Evolutionary conservation across 2,329 filamentous ascomycete species (phyloP), one percentile per base, ranked within the genome.

Genomic region (Xylariaceae sp.): DNA sequence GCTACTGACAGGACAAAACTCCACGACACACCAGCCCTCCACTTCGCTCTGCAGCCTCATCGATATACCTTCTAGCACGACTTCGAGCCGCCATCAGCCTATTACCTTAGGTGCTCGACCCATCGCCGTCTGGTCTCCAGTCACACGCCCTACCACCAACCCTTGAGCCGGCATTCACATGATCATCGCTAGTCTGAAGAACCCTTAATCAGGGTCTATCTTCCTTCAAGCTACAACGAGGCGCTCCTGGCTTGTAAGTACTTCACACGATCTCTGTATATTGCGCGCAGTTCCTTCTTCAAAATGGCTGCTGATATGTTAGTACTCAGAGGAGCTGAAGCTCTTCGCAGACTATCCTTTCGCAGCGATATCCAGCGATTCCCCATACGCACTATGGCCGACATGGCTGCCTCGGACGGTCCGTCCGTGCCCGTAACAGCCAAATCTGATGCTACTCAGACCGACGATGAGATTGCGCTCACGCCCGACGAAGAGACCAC

Each of bases 381-480:
- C 36, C 62, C 64, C 37, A 56, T 53, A 35, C 62, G 54, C 34
- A 65, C 64, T 12, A 56, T 67, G 35, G 54, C 59, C 53, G 64
- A 72, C 41, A 74, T 74, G 72, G 65, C 67, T 28, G 43, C 39
- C 34, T 54, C 47, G 7, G 60, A 64, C 19, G 61, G 63, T 42
- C 51, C 65, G 16, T 59, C 30, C 30, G 30, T 17, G 13, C 65
- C 18, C 52, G 22, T 26, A 11, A 26, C 53, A 34, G 47, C 53
- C 43, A 67, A 59, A 47, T 67, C 63, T 28, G 66, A 69, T 18
- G 61, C 58, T 30, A 54, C 57, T 13, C 59, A 61, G 33, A 67
- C 65, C 22, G 69, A 72, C 42, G 71, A 70, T 52, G 73, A 74
- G 35, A 51, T 55, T 13, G 54, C 64, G 28, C 53, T 67, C 28